phyloP scores from a whole-genome alignment of 1,284 basidiomycete genomes.

The Prillingera fragicola region DNA sequence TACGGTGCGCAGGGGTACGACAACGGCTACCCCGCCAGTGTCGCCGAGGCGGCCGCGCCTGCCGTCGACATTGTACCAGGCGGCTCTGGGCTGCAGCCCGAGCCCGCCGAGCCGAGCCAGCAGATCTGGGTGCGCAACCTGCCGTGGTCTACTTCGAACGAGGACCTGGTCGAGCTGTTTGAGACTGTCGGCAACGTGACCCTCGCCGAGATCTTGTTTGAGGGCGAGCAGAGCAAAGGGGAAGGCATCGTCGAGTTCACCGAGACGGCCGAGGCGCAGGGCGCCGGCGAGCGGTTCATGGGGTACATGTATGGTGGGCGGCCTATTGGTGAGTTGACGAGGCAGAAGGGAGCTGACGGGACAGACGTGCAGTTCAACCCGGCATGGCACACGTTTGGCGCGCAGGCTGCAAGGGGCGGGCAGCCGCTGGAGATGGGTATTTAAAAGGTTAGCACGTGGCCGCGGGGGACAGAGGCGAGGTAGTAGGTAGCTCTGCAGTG shows the following conservation, averaged over 20 bases:
- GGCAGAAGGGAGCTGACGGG: constrained; percentile 10
- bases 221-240: constrained; percentile 83
- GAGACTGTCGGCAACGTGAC: constrained; percentile 95
- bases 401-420: constrained; percentile 74
- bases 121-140: constrained; percentile 98
- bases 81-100: constrained; percentile 30
- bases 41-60: constrained; percentile 28
- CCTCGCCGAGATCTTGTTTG: constrained; percentile 87
- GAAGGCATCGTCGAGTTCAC: constrained; percentile 92
- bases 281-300: constrained; percentile 89
- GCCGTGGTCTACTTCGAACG: constrained; percentile 98
- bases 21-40: constrained; percentile 25
- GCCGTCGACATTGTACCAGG: constrained; percentile 28
- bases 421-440: too few species aligned
- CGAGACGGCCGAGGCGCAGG: constrained; percentile 82
- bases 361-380: constrained; percentile 85
- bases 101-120: constrained; percentile 71
- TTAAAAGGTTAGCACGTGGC: too few species aligned
- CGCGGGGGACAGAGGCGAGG: too few species aligned
- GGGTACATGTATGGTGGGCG: constrained; percentile 85
- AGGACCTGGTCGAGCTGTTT: constrained; percentile 94
- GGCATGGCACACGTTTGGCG: constrained; percentile 83
- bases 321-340: constrained; percentile 61
- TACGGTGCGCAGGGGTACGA: constrained; percentile 46
- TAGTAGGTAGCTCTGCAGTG: too few species aligned